These are phyloP conservation scores for Fusarium buharicum DNA, from an alignment of 2,329 filamentous ascomycete genomes.

Conservation along the genomic window DNA sequence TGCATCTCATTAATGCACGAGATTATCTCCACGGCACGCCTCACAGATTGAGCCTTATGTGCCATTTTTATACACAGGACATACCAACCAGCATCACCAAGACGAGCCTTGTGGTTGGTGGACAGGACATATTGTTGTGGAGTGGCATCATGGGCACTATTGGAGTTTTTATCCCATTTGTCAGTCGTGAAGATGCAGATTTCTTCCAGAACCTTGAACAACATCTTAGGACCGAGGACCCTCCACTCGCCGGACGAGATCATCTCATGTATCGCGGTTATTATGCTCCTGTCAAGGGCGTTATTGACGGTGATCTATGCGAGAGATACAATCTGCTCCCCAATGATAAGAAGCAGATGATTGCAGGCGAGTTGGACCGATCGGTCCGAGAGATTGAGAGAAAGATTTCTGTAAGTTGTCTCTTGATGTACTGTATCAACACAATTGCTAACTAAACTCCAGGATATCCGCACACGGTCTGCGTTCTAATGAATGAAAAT, in stretches of 20 bases:
- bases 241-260: slow-evolving; percentile 89
- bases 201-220: slow-evolving; percentile 97
- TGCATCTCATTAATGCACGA: slow-evolving; percentile 90
- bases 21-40: slow-evolving; percentile 90
- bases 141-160: slow-evolving; percentile 94
- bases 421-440: neutral
- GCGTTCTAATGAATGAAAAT: slow-evolving; percentile 59
- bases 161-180: slow-evolving; percentile 91
- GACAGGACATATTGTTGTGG: slow-evolving; percentile 92
- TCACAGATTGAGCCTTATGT: slow-evolving; percentile 84
- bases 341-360: slow-evolving; percentile 92
- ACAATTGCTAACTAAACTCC: slow-evolving; percentile 40
- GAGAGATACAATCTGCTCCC: slow-evolving; percentile 87
- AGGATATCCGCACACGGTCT: slow-evolving; percentile 69
- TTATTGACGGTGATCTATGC: slow-evolving; percentile 96
- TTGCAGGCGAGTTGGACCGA: slow-evolving; percentile 91
- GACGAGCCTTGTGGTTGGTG: slow-evolving; percentile 88
- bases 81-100: slow-evolving; percentile 92
- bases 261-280: slow-evolving; percentile 96
- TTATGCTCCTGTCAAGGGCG: slow-evolving; percentile 94
- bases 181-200: slow-evolving; percentile 91
- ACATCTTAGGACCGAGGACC: slow-evolving; percentile 85
- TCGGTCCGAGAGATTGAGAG: slow-evolving; percentile 93
- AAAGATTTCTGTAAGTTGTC: slow-evolving; percentile 78
- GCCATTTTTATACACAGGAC: slow-evolving; percentile 91